A percentile compares a stretch with the other conserved stretches of the same genome.
Conservation (phyloP, 495 filamentous ascomycete genomes). For the Xylaria nigripes region DNA sequence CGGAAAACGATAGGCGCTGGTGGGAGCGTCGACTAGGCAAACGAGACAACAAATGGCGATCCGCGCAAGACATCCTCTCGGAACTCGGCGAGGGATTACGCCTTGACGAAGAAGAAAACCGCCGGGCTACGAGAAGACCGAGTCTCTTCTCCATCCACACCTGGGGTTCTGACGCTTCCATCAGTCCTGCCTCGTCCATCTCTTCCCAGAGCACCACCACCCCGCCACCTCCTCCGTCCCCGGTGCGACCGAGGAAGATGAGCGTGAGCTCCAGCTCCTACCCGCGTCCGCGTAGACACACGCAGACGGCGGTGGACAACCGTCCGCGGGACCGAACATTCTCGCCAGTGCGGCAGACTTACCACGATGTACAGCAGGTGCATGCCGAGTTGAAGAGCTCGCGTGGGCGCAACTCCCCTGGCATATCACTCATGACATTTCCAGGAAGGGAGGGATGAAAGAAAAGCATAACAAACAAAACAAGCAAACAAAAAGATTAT, state of each 20-base stretch:
- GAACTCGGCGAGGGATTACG: constrained; percentile 11
- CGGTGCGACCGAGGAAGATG: constrained; percentile 12
- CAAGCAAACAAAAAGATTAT: too few species aligned
- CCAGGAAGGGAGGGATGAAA: background rate
- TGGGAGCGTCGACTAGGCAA: constrained; percentile 9
- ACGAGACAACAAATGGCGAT: constrained; percentile 15
- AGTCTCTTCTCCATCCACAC: constrained; percentile 10
- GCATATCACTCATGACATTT: constrained; percentile 10
- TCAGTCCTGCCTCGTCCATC: constrained; percentile 2
- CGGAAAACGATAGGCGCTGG: constrained; percentile 3
- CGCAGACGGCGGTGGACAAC: background rate
- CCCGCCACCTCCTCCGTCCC: background rate
- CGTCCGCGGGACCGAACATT: background rate
- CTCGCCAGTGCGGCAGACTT: background rate
- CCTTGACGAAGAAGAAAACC: constrained; percentile 7
- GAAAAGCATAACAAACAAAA: too few species aligned
- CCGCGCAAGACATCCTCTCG: constrained; percentile 11
- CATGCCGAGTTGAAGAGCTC: constrained; percentile 6
- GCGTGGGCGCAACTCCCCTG: constrained; percentile 8
- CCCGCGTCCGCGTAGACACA: constrained; percentile 9
- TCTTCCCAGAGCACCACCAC: constrained; percentile 4
- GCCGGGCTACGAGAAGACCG: constrained; percentile 4
- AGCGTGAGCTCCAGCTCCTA: constrained; percentile 10
- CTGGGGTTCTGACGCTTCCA: constrained; percentile 1
- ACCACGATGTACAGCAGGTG: constrained; percentile 1